Evolutionary conservation across 2,329 filamentous ascomycete genomes (phyloP), one percentile per base, ranked within the genome.

Genomic region (Nemania serpens): DNA sequence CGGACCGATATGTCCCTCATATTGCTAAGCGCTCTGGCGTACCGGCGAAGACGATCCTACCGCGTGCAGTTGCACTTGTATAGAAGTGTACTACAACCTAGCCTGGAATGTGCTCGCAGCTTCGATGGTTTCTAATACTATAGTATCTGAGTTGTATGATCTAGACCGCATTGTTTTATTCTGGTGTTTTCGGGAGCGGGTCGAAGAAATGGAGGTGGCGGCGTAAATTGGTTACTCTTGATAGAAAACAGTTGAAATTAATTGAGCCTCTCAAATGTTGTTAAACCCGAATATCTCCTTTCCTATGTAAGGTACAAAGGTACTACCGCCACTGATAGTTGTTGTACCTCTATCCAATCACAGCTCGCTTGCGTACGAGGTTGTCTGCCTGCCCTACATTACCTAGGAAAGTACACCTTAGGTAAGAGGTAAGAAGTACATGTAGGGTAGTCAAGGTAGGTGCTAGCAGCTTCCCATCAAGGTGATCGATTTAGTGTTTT

Each of bases 331-430:
- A 10, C 11, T 18, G 25, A 29, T 29, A 4, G 25, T 29, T 4
- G 7, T 29, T 29, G 25, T 29, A 29, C 25, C 25, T 29, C 17
- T 43, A 37, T 49, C 63, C 61, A 63, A 65, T 63, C 61, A 57
- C 7, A 46, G 39, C 29, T 59, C 37, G 64, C 59, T 66, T 66
- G 64, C 64, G 64, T 66, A 66, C 42, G 54, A 64, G 52, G 37
- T 63, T 56, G 62, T 66, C 64, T 66, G 65, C 65, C 65, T 66
- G 47, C 46, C 43, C 22, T 29, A 29, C 25, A 29, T 33, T n/a
- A n/a, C n/a, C n/a, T 43, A 42, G 29, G 33, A 18, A 29, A 15
- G 34, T 36, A 15, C 12, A 12, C 22, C 11, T 13, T 46, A n/a
- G 17, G 17, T n/a, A 43, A 29, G 25, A 29, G 25, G 25, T 29